These are phyloP conservation scores for Elasticomyces elasticus DNA, from an alignment of 495 filamentous ascomycete genomes.

Conservation along the genomic window DNA sequence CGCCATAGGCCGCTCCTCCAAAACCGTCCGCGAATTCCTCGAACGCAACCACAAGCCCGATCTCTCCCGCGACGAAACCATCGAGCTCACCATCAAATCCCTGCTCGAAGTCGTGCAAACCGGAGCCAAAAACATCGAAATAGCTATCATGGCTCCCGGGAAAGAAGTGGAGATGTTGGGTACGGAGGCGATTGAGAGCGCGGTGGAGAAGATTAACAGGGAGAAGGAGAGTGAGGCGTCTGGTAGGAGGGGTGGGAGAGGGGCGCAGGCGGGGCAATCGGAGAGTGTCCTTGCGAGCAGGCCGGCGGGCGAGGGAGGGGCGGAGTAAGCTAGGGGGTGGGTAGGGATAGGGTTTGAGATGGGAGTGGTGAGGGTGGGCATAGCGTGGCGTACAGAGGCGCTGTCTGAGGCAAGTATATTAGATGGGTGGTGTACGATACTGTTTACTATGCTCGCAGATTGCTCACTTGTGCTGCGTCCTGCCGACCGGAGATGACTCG, in stretches of 20 bases:
- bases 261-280: constrained; percentile 13
- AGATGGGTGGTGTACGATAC: no score
- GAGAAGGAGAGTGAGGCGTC: constrained; percentile 97
- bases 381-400: no score
- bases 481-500: no score
- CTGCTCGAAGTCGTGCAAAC: constrained; percentile 96
- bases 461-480: no score
- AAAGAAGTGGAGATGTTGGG: constrained; percentile 88
- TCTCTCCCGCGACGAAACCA: constrained; percentile 93
- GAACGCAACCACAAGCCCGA: constrained; percentile 96
- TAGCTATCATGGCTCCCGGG: constrained; percentile 95
- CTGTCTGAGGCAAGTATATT: no score
- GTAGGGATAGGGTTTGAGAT: not conserved
- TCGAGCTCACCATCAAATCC: constrained; percentile 94
- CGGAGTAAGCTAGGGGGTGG: not conserved
- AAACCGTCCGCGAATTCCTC: constrained; percentile 95
- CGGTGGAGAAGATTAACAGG: constrained; percentile 95
- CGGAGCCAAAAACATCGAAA: constrained; percentile 98
- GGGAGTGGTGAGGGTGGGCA: not conserved
- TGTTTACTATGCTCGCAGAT: no score
- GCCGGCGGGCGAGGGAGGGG: constrained; percentile 21
- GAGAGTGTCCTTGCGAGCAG: constrained; percentile 16
- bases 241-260: constrained; percentile 1
- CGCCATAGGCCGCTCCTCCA: constrained; percentile 93
- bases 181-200: constrained; percentile 87